These are phyloP conservation scores for Silene latifolia DNA, from an alignment of 148 eudicot genomes.

Conservation along the genomic window DNA sequence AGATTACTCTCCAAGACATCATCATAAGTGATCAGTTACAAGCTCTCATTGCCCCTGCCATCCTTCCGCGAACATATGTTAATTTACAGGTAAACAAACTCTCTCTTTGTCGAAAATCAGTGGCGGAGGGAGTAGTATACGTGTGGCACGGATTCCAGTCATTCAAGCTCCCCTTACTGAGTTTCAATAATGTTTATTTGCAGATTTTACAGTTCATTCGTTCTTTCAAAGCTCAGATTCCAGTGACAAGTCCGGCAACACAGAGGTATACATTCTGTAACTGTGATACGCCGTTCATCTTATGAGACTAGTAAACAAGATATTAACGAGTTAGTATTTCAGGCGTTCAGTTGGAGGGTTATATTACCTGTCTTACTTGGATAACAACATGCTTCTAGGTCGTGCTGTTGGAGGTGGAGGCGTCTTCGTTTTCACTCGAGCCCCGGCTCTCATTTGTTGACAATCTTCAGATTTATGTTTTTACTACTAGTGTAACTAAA, in stretches of 20 bases:
- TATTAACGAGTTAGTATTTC: constrained; percentile 11
- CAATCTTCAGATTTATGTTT: not conserved
- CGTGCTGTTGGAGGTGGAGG: constrained; percentile 94
- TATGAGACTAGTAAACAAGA: not conserved
- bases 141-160: too few relatives aligned
- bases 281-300: not conserved
- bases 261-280: constrained; percentile 39
- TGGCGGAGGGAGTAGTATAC: too few relatives aligned
- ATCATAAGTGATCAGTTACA: constrained; percentile 72
- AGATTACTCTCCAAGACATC: constrained; percentile 76
- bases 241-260: constrained; percentile 44
- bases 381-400: constrained; percentile 81
- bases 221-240: constrained; percentile 75
- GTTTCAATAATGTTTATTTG: constrained; percentile 10
- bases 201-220: constrained; percentile 85
- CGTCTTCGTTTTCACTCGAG: constrained; percentile 74
- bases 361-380: constrained; percentile 84
- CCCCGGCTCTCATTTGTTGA: constrained; percentile 52
- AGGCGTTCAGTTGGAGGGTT: constrained; percentile 82
- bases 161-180: not conserved
- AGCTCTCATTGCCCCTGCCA: constrained; percentile 78
- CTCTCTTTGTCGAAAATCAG: not conserved
- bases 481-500: not conserved
- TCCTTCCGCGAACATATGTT: constrained; percentile 74
- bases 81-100: constrained; percentile 59